Conservation (phyloP, 768 basidiomycete species). For the Termitomyces sp. region DNA sequence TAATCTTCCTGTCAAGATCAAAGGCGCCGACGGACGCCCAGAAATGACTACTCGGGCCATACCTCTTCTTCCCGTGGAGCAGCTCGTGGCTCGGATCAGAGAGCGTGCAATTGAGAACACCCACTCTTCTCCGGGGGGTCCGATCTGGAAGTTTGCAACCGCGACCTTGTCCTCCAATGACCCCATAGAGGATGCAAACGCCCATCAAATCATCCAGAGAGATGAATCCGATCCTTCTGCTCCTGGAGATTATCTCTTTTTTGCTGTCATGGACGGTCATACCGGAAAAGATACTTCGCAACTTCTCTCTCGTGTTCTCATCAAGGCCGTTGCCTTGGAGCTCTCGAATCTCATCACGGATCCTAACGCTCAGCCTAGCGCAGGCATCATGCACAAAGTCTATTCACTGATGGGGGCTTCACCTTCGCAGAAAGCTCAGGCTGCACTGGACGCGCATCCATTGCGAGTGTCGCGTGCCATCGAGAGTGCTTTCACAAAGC, state of each 20-base stretch:
- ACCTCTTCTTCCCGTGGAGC: slow-evolving; percentile 48
- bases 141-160: slow-evolving; percentile 72
- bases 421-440: slow-evolving; percentile 17
- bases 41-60: slow-evolving; percentile 48
- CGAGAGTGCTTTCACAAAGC: slow-evolving; percentile 67
- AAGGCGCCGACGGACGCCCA: slow-evolving; percentile 54
- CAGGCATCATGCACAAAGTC: slow-evolving; percentile 29
- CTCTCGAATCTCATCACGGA: slow-evolving; percentile 49
- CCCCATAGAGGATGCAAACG: slow-evolving; percentile 87
- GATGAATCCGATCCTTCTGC: slow-evolving; percentile 54
- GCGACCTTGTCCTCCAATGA: slow-evolving; percentile 81
- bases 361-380: slow-evolving; percentile 22
- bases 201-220: slow-evolving; percentile 60
- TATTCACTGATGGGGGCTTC: slow-evolving; percentile 34
- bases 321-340: slow-evolving; percentile 79
- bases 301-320: slow-evolving; percentile 76
- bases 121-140: slow-evolving; percentile 44
- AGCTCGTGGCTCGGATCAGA: slow-evolving; percentile 52
- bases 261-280: slow-evolving; percentile 91
- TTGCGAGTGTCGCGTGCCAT: slow-evolving; percentile 59
- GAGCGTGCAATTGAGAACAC: slow-evolving; percentile 45
- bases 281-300: slow-evolving; percentile 79
- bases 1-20: slow-evolving; percentile 49
- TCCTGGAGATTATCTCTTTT: slow-evolving; percentile 75
- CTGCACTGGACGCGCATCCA: slow-evolving; percentile 35